Conservation (phyloP, 1,284 basidiomycete genomes). For the Schizophyllum commune region DNA sequence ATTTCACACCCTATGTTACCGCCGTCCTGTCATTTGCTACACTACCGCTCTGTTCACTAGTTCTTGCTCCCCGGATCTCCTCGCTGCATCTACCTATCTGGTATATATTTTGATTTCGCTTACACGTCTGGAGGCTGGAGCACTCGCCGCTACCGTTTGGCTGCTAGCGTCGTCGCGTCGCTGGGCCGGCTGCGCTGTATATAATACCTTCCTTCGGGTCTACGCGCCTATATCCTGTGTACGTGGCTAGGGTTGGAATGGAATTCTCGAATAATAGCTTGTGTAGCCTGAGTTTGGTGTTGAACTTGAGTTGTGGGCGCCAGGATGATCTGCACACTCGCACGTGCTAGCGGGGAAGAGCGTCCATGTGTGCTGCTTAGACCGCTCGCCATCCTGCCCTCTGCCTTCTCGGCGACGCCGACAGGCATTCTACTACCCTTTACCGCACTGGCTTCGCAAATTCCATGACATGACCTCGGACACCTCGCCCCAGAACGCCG, state of each 20-base stretch:
- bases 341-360: too few relatives aligned
- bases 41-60: background rate
- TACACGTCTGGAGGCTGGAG: background rate
- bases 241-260: background rate
- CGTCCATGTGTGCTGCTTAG: too few relatives aligned
- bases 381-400: too few relatives aligned
- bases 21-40: background rate
- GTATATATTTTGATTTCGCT: background rate
- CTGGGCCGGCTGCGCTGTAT: background rate
- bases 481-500: background rate
- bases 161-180: background rate
- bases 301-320: too few relatives aligned
- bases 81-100: background rate
- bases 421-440: too few relatives aligned
- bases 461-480: background rate
- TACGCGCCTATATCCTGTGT: background rate
- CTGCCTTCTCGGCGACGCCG: too few relatives aligned
- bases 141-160: background rate
- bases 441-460: background rate
- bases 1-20: background rate
- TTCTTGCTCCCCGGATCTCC: background rate
- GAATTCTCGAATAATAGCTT: background rate
- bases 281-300: too few relatives aligned
- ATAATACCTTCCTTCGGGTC: background rate
- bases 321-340: too few relatives aligned